phyloP scores from a whole-genome alignment of 495 filamentous ascomycete genomes.

The Lophiostoma macrostomum region DNA sequence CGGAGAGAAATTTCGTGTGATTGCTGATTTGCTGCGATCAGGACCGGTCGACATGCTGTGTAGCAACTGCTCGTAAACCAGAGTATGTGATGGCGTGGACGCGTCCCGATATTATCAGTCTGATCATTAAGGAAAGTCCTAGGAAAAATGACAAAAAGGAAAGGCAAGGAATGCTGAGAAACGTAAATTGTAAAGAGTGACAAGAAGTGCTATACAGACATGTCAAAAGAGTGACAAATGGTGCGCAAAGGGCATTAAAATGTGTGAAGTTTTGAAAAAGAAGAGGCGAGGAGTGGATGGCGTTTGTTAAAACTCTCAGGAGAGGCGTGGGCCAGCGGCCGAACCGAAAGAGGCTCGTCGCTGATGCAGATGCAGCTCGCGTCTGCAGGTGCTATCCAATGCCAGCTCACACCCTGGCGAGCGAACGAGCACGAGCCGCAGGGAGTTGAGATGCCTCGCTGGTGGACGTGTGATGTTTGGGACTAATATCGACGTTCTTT shows the following conservation, averaged over 20 bases:
- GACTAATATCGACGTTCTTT: conserved; percentile 9
- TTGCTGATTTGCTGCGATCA: conserved; percentile 4
- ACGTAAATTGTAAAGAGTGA: conserved; percentile 33
- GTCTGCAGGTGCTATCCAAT: conserved; percentile 31
- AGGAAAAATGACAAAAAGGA: conserved; percentile 34
- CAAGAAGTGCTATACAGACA: conserved; percentile 32
- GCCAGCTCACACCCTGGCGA: conserved; percentile 9
- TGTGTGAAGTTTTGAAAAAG: conserved; percentile 29
- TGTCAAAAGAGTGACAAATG: conserved; percentile 36
- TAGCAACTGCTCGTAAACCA: conserved; percentile 17
- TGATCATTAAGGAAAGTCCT: conserved; percentile 27
- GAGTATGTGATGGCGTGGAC: conserved; percentile 13
- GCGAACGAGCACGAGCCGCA: conserved; percentile 21
- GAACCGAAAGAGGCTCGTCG: conserved; percentile 27
- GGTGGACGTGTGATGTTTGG: not conserved
- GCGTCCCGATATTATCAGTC: conserved; percentile 3
- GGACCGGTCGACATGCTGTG: conserved; percentile 30
- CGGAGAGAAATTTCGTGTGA: conserved; percentile 10
- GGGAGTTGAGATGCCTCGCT: conserved; percentile 1
- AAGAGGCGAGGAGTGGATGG: conserved; percentile 27
- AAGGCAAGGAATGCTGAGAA: conserved; percentile 32
- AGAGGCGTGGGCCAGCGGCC: conserved; percentile 16
- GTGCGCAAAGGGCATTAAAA: conserved; percentile 36
- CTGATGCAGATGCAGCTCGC: conserved; percentile 29
- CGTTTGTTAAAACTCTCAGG: conserved; percentile 34